A percentile compares a stretch with the other conserved stretches of the same genome.
Evolutionary conservation across 257 asterid species (phyloP).

Genomic region (Solanum chilense): DNA sequence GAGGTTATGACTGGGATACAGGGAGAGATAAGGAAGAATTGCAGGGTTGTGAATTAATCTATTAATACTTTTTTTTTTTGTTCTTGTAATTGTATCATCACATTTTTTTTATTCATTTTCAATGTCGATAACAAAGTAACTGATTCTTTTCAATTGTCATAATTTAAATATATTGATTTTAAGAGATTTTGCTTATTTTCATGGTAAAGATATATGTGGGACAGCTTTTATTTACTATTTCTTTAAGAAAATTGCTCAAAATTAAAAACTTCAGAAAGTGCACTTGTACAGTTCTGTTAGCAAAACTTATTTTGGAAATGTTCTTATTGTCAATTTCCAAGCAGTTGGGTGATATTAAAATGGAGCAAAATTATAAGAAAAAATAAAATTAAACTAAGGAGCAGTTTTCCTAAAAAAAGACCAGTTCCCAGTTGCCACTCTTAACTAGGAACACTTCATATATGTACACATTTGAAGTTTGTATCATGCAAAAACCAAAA

Average conservation of each 20-base stretch:
- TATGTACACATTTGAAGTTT: neutral
- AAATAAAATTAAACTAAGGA: neutral
- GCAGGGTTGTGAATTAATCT: conserved; percentile 16
- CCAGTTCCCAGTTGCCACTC: neutral
- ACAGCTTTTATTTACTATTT: neutral
- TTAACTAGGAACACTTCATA: neutral
- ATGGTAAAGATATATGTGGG: neutral
- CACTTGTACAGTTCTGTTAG: neutral
- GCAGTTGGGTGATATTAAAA: neutral
- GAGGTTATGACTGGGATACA: conserved; percentile 18
- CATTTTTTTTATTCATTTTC: neutral
- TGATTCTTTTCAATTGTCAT: neutral
- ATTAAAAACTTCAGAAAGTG: neutral
- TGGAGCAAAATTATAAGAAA: too few relatives aligned
- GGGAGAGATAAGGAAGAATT: conserved; percentile 32
- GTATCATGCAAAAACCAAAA: neutral
- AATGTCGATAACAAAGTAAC: neutral
- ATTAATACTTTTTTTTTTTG: neutral
- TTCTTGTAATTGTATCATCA: neutral
- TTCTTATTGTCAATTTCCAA: neutral
- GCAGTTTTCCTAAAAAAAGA: neutral
- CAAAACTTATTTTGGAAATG: neutral
- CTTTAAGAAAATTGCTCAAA: neutral
- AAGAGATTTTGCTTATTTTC: neutral
- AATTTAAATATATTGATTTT: neutral